phyloP scores from a whole-genome alignment of 306 rosid genomes.

The Crataegus laevigata region DNA sequence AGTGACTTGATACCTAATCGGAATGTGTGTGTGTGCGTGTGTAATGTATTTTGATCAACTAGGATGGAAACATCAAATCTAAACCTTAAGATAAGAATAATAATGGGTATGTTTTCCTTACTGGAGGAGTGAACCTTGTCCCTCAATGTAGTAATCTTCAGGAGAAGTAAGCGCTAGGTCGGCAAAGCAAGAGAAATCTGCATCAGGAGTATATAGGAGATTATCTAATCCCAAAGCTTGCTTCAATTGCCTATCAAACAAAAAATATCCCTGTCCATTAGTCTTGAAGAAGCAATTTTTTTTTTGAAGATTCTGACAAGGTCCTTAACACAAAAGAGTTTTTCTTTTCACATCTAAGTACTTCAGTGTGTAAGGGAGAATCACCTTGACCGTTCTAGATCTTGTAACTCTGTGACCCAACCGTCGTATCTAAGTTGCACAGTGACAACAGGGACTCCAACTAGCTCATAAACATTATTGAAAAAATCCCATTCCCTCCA shows the following conservation, averaged over 20 bases:
- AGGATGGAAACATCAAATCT: neutral
- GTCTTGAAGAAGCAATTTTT: neutral
- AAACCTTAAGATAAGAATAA: neutral
- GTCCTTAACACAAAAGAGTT: conserved; percentile 1
- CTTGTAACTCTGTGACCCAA: conserved; percentile 95
- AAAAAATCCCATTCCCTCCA: conserved; percentile 84
- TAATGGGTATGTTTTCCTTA: conserved; percentile 28
- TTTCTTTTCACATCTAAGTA: conserved; percentile 2
- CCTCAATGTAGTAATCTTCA: conserved; percentile 84
- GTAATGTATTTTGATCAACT: neutral
- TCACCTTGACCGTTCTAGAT: conserved; percentile 90
- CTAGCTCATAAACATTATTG: conserved; percentile 70
- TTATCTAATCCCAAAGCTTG: conserved; percentile 86
- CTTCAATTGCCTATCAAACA: conserved; percentile 50
- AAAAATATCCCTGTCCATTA: neutral
- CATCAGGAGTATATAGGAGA: conserved; percentile 97
- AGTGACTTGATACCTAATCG: neutral
- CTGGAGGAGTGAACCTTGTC: conserved; percentile 99
- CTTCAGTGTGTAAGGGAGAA: conserved; percentile 13
- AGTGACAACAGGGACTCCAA: conserved; percentile 98
- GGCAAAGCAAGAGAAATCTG: conserved; percentile 98
- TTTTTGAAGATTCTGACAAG: neutral
- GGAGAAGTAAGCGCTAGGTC: conserved; percentile 94
- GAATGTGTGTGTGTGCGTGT: too few species aligned
- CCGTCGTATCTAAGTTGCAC: conserved; percentile 97